Evolutionary conservation across 1,139 yeast genomes (phyloP).

Genomic region (Yamadazyma pseudoaaseri): DNA sequence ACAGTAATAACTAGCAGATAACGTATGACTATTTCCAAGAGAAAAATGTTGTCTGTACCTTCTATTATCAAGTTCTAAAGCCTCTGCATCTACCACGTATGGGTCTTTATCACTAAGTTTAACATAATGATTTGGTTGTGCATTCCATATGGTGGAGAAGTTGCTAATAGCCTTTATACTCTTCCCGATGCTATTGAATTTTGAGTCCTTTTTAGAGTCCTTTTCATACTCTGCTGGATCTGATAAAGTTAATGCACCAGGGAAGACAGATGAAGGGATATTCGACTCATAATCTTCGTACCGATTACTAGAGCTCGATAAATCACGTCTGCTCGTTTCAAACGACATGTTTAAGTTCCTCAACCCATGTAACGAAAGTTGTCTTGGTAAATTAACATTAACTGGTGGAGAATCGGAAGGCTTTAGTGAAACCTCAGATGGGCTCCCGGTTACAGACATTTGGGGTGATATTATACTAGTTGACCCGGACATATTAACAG

Average conservation of each 20-base stretch:
- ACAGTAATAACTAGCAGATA: slow-evolving; percentile 70
- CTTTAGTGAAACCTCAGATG: slow-evolving; percentile 8
- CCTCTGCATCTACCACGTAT: slow-evolving; percentile 41
- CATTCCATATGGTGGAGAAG: slow-evolving; percentile 60
- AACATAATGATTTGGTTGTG: slow-evolving; percentile 61
- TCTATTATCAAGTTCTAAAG: slow-evolving; percentile 44
- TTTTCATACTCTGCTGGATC: slow-evolving; percentile 29
- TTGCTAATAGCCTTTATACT: slow-evolving; percentile 30
- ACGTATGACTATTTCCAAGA: slow-evolving; percentile 45
- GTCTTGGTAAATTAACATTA: slow-evolving; percentile 28
- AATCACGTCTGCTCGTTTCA: slow-evolving; percentile 27
- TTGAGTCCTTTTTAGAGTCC: slow-evolving; percentile 13
- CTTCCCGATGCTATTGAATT: slow-evolving; percentile 24
- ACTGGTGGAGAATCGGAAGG: slow-evolving; percentile 14
- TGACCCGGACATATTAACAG: neutral
- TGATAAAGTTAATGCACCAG: slow-evolving; percentile 27
- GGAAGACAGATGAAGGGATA: slow-evolving; percentile 10
- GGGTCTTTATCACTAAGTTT: slow-evolving; percentile 36
- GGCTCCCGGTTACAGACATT: slow-evolving; percentile 4
- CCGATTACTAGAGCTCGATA: slow-evolving; percentile 24
- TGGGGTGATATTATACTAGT: slow-evolving; percentile 4
- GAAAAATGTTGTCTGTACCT: slow-evolving; percentile 70
- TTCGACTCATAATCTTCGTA: slow-evolving; percentile 15
- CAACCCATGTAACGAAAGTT: slow-evolving; percentile 29
- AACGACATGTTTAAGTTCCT: slow-evolving; percentile 33